phyloP scores from a whole-genome alignment of 192 early-diverging fungal species.

The Ramicandelaber brevisporus region DNA sequence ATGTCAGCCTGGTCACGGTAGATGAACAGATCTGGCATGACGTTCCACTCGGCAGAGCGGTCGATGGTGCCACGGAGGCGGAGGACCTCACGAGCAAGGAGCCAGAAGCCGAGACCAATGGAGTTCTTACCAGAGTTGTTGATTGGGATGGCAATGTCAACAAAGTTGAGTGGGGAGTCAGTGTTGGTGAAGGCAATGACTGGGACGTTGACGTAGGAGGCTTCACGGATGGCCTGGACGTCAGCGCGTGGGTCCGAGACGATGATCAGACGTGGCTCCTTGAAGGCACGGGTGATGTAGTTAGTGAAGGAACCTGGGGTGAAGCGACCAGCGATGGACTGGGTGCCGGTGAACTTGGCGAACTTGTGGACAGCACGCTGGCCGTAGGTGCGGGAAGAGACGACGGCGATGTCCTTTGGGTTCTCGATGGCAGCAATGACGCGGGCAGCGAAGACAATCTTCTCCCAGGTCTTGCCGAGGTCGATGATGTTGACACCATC shows the following conservation, averaged over 20 bases:
- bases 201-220: conserved; percentile 99
- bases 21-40: conserved; percentile 99
- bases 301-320: conserved; percentile 99
- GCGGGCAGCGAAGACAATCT: conserved; percentile 95
- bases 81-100: conserved; percentile 96
- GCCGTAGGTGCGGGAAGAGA: conserved; percentile 90
- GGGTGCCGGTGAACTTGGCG: conserved; percentile 92
- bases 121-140: conserved; percentile 99
- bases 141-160: conserved; percentile 97
- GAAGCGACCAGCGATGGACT: conserved; percentile 99
- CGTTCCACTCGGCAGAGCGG: conserved; percentile 64
- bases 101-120: conserved; percentile 91
- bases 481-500: conserved; percentile 99
- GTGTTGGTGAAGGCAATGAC: conserved; percentile 98
- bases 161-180: conserved; percentile 78
- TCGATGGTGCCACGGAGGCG: conserved; percentile 83
- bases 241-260: conserved; percentile 95
- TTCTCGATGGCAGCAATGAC: conserved; percentile 97
- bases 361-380: conserved; percentile 98
- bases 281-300: conserved; percentile 99
- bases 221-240: conserved; percentile 95
- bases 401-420: conserved; percentile 89
- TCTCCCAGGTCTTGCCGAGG: conserved; percentile 99
- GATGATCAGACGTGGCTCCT: conserved; percentile 95
- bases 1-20: conserved; percentile 95